Conservation (phyloP, 2,329 filamentous ascomycete species). For the Alternaria sp. region DNA sequence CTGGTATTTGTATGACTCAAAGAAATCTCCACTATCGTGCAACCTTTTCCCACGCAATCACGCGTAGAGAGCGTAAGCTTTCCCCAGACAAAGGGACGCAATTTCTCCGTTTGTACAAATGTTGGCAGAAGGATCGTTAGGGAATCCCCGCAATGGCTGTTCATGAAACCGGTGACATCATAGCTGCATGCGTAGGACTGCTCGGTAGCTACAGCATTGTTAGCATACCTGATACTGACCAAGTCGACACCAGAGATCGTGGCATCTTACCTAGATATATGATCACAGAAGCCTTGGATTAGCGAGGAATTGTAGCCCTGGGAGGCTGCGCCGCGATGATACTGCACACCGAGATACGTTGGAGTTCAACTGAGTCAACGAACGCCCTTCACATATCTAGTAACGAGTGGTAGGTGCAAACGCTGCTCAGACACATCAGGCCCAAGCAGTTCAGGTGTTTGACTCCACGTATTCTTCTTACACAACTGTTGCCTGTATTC, state of each 20-base stretch:
- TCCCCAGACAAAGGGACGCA: not conserved
- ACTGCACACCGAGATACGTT: not conserved
- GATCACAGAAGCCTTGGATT: not conserved
- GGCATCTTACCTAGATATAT: not conserved
- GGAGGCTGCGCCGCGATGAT: not conserved
- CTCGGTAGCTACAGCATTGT: not conserved
- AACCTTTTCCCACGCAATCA: not conserved
- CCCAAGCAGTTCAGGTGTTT: not conserved
- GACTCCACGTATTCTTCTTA: not conserved
- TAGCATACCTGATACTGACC: not conserved
- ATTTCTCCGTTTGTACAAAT: not conserved
- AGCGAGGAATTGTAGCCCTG: not conserved
- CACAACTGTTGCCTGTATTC: not conserved
- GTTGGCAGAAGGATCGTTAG: not conserved
- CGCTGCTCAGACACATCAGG: not conserved
- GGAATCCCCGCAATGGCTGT: not conserved
- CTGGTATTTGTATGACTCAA: not conserved
- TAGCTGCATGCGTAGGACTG: not conserved
- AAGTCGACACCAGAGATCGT: not conserved
- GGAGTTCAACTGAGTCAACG: not conserved
- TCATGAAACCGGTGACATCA: not conserved
- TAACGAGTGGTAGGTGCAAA: not conserved
- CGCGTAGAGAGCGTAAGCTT: not conserved
- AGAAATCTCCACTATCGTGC: not conserved
- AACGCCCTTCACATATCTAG: not conserved